Percentiles rank a stretch among this genome's conserved stretches.
Evolutionary conservation across 345 rosid genomes (phyloP).

Genomic region (Gossypium raimondii): DNA sequence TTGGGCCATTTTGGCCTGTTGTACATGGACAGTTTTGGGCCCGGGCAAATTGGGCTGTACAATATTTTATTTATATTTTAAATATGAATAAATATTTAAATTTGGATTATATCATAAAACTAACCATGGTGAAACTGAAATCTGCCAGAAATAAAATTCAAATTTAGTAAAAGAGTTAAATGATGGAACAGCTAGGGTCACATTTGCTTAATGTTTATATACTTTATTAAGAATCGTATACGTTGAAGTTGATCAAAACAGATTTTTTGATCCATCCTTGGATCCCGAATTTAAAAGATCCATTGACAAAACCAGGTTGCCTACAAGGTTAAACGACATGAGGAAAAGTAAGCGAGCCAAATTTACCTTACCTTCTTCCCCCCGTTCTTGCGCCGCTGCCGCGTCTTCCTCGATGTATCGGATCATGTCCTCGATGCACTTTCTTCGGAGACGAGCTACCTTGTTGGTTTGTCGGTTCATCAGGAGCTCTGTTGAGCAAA

Average conservation of each 20-base stretch:
- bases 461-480: neutral
- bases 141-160: too few species aligned
- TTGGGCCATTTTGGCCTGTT: too few species aligned
- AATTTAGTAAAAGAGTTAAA: too few species aligned
- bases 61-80: too few species aligned
- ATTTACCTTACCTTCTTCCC: neutral
- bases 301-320: constrained; percentile 1
- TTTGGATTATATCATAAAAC: too few species aligned
- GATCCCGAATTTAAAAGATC: neutral
- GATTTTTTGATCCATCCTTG: neutral
- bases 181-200: too few species aligned
- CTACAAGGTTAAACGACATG: neutral
- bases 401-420: neutral
- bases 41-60: too few species aligned
- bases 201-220: too few species aligned
- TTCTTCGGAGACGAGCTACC: neutral
- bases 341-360: constrained; percentile 3
- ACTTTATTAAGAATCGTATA: too few species aligned
- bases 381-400: neutral
- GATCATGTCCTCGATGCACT: neutral
- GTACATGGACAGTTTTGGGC: too few species aligned
- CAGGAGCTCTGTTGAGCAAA: neutral
- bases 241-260: neutral
- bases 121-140: too few species aligned
- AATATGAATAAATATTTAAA: too few species aligned